Evolutionary conservation across 106 monocot genomes (phyloP).

Genomic region (Acorus calamus): DNA sequence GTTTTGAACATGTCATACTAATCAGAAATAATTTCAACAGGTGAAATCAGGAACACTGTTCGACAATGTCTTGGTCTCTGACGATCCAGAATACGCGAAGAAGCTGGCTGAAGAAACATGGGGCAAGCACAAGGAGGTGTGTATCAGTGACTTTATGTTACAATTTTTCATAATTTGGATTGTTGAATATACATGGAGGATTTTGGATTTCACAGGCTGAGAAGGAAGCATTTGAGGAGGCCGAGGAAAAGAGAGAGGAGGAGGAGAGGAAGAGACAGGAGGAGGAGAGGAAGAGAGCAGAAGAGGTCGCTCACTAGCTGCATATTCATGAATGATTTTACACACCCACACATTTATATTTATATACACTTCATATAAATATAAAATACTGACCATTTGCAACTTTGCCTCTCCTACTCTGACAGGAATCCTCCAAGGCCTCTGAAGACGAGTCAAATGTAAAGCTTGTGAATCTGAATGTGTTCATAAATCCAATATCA

Average conservation of each 20-base stretch:
- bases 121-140: conserved; percentile 78
- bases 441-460: not conserved
- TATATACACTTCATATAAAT: too few species aligned
- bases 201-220: conserved; percentile 41
- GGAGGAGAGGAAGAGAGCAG: conserved; percentile 14
- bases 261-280: conserved; percentile 25
- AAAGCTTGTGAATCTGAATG: not conserved
- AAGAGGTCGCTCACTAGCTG: not conserved
- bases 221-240: conserved; percentile 71
- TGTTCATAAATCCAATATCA: not conserved
- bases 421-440: too few species aligned
- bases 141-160: not conserved
- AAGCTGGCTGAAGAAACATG: conserved; percentile 77
- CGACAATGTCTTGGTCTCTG: conserved; percentile 64
- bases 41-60: conserved; percentile 82
- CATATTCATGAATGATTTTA: not conserved
- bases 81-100: conserved; percentile 76
- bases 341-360: too few species aligned
- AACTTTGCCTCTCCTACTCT: too few species aligned
- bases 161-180: conserved; percentile 1
- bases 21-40: conserved; percentile 9
- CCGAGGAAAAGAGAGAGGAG: conserved; percentile 56
- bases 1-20: not conserved
- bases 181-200: not conserved
- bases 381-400: too few species aligned